phyloP scores from a whole-genome alignment of 2,329 filamentous ascomycete species.

The Leptographium flavum region DNA sequence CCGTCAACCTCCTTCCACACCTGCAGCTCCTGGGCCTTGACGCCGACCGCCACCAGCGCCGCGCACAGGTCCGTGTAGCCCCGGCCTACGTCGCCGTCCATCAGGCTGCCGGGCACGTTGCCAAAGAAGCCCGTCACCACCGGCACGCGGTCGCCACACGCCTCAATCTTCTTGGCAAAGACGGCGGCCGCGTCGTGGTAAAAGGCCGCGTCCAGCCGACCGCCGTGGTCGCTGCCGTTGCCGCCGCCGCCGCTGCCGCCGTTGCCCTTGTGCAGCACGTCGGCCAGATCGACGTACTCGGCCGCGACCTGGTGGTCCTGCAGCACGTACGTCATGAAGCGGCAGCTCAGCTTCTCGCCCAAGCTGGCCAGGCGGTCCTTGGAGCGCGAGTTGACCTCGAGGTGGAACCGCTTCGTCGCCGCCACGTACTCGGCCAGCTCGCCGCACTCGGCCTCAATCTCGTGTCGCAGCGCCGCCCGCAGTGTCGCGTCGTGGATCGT shows the following conservation, averaged over 20 bases:
- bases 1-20: slow-evolving; percentile 96
- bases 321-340: slow-evolving; percentile 75
- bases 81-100: slow-evolving; percentile 69
- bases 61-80: slow-evolving; percentile 96
- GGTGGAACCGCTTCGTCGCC: slow-evolving; percentile 49
- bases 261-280: slow-evolving; percentile 9
- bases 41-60: slow-evolving; percentile 75
- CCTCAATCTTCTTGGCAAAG: slow-evolving; percentile 48
- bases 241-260: not conserved
- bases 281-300: slow-evolving; percentile 80
- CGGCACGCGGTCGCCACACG: slow-evolving; percentile 48
- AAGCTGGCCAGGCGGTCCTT: slow-evolving; percentile 87
- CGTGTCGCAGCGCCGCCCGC: slow-evolving; percentile 42
- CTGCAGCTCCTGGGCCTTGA: slow-evolving; percentile 79
- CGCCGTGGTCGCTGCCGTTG: slow-evolving; percentile 11
- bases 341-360: slow-evolving; percentile 89
- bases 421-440: slow-evolving; percentile 61
- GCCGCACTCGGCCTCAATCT: slow-evolving; percentile 66
- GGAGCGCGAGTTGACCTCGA: slow-evolving; percentile 63
- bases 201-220: slow-evolving; percentile 50
- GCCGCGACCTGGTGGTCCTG: slow-evolving; percentile 70
- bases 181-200: slow-evolving; percentile 50
- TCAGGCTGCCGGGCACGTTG: slow-evolving; percentile 75
- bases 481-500: slow-evolving; percentile 45
- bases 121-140: slow-evolving; percentile 93